Conservation (phyloP, 2,329 filamentous ascomycete genomes). For the Stachybotrys chartarum region DNA sequence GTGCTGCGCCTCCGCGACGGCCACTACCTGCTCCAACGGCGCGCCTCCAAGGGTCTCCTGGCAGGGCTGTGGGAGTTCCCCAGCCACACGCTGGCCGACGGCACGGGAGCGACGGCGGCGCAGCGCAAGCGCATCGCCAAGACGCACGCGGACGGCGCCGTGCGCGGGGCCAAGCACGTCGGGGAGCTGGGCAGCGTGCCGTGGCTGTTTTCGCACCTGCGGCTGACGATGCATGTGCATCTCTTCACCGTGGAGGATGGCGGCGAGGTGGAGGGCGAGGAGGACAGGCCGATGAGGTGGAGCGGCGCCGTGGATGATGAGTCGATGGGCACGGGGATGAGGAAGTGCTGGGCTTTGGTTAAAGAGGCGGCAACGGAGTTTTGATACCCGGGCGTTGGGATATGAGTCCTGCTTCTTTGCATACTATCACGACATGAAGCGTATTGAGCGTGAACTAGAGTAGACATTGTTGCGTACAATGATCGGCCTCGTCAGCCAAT, state of each 20-base stretch:
- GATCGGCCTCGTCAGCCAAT: too few species aligned
- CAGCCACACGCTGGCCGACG: slow-evolving; percentile 28
- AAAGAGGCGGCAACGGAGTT: slow-evolving; percentile 10
- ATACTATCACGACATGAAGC: neutral
- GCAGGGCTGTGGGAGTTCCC: slow-evolving; percentile 52
- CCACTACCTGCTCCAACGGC: slow-evolving; percentile 38
- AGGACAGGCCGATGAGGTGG: slow-evolving; percentile 27
- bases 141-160: slow-evolving; percentile 13
- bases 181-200: slow-evolving; percentile 44
- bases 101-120: slow-evolving; percentile 14
- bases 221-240: slow-evolving; percentile 50
- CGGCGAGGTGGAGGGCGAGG: slow-evolving; percentile 3
- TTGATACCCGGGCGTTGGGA: neutral
- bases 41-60: slow-evolving; percentile 46
- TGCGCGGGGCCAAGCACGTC: slow-evolving; percentile 19
- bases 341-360: slow-evolving; percentile 46
- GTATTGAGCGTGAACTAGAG: too few species aligned
- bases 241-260: slow-evolving; percentile 27
- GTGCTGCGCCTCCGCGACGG: slow-evolving; percentile 34
- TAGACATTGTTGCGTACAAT: too few species aligned
- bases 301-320: slow-evolving; percentile 34
- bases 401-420: neutral
- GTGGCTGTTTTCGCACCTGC: slow-evolving; percentile 51
- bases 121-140: slow-evolving; percentile 29
- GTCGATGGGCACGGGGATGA: slow-evolving; percentile 53